Percentiles rank a stretch among this genome's conserved stretches.
These are phyloP conservation scores for Ustilago xerochloae DNA, from an alignment of 1,284 basidiomycete genomes.

Conservation along the genomic window DNA sequence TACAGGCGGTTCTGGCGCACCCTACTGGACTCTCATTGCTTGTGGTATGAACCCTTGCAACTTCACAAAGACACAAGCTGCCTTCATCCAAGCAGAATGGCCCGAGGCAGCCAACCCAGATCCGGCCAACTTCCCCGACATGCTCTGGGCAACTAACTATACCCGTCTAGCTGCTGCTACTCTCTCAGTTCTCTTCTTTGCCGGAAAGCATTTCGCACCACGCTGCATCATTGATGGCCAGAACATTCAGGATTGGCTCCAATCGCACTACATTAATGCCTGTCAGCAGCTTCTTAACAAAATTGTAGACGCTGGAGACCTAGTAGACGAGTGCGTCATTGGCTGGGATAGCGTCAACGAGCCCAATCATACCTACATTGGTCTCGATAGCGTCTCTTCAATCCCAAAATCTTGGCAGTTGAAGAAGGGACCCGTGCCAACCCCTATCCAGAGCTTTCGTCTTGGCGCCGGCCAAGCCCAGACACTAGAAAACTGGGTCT, in stretches of 20 bases:
- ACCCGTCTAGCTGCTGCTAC: conserved; percentile 87
- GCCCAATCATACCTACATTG: conserved; percentile 87
- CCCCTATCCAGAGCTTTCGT: conserved; percentile 83
- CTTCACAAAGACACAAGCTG: conserved; percentile 84
- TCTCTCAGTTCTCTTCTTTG: conserved; percentile 93
- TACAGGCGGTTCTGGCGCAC: conserved; percentile 94
- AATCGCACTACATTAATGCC: conserved; percentile 84
- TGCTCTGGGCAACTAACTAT: conserved; percentile 98
- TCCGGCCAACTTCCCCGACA: conserved; percentile 82
- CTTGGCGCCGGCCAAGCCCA: conserved; percentile 88
- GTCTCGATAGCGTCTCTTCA: conserved; percentile 74
- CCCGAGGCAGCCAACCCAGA: conserved; percentile 75
- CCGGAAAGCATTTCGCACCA: conserved; percentile 87
- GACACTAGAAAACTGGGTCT: conserved; percentile 85
- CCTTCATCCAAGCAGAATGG: conserved; percentile 90
- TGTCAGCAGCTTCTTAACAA: conserved; percentile 79
- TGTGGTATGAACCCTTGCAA: conserved; percentile 89
- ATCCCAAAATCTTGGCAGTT: conserved; percentile 70
- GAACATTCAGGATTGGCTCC: conserved; percentile 94
- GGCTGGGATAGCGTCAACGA: conserved; percentile 98
- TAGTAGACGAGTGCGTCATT: conserved; percentile 87
- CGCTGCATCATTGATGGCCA: conserved; percentile 88
- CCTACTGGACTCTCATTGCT: conserved; percentile 91
- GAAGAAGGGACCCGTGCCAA: conserved; percentile 85
- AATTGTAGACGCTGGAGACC: conserved; percentile 77